These are phyloP conservation scores for Crithidia brevicula DNA, from an alignment of 208 protist species.

Conservation along the genomic window DNA sequence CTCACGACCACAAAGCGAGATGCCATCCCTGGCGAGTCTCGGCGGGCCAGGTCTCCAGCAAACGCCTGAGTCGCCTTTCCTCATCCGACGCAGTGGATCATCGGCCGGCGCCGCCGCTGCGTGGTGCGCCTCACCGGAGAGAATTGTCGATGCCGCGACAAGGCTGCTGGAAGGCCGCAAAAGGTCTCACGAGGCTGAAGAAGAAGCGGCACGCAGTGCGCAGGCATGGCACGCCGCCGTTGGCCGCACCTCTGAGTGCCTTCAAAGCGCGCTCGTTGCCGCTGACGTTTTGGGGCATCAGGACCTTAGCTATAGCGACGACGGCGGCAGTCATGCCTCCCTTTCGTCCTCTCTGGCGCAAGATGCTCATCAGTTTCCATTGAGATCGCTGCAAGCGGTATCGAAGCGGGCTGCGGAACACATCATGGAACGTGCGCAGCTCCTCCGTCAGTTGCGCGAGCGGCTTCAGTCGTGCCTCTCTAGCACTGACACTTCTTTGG, in stretches of 20 bases:
- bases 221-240: background rate
- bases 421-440: background rate
- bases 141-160: background rate
- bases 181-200: background rate
- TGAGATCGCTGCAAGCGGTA: background rate
- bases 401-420: background rate
- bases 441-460: background rate
- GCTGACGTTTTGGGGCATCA: background rate
- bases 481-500: background rate
- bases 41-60: background rate
- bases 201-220: background rate
- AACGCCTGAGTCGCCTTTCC: too few relatives aligned
- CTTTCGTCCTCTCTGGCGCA: background rate
- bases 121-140: background rate
- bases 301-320: background rate
- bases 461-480: conserved; percentile 18
- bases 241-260: background rate
- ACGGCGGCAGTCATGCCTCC: background rate
- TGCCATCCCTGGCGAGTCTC: background rate
- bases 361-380: background rate
- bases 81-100: background rate
- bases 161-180: background rate
- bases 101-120: background rate
- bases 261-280: background rate
- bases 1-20: background rate